These are phyloP conservation scores for Beauveria varroae DNA, from an alignment of 2,329 filamentous ascomycete species.

Conservation along the genomic window DNA sequence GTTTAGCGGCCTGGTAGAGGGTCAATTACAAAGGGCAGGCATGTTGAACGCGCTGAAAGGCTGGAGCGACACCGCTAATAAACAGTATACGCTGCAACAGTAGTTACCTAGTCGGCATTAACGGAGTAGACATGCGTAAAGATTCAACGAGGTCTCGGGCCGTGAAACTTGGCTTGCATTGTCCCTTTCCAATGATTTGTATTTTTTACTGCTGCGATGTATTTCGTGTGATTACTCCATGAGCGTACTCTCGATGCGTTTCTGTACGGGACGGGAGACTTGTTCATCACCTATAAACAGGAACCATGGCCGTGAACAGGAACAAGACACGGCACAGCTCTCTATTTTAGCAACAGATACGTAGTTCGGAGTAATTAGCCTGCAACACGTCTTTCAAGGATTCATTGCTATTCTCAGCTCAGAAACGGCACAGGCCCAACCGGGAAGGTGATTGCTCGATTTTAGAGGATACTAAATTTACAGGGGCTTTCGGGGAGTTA, in stretches of 20 bases:
- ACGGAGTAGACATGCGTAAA: not conserved
- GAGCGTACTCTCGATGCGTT: too few species aligned
- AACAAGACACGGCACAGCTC: too few species aligned
- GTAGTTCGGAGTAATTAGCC: too few species aligned
- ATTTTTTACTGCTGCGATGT: too few species aligned
- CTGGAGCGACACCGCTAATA: not conserved
- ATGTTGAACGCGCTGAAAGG: not conserved
- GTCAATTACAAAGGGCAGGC: not conserved
- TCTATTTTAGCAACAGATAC: not conserved
- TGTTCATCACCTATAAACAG: too few species aligned
- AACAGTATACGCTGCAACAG: not conserved
- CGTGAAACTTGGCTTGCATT: too few species aligned
- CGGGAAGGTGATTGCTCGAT: not conserved
- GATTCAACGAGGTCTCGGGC: too few species aligned
- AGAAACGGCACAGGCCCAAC: not conserved
- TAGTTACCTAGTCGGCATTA: not conserved
- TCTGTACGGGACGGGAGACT: too few species aligned
- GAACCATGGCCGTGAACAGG: too few species aligned
- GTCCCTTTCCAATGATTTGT: too few species aligned
- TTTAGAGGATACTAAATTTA: not conserved
- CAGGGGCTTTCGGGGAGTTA: not conserved
- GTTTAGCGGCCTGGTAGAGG: too few species aligned
- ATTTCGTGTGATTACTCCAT: too few species aligned
- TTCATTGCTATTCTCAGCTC: conserved; percentile 1
- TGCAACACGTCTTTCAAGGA: not conserved